phyloP scores from a whole-genome alignment of 129 eudicot species.

The Apium graveolens region DNA sequence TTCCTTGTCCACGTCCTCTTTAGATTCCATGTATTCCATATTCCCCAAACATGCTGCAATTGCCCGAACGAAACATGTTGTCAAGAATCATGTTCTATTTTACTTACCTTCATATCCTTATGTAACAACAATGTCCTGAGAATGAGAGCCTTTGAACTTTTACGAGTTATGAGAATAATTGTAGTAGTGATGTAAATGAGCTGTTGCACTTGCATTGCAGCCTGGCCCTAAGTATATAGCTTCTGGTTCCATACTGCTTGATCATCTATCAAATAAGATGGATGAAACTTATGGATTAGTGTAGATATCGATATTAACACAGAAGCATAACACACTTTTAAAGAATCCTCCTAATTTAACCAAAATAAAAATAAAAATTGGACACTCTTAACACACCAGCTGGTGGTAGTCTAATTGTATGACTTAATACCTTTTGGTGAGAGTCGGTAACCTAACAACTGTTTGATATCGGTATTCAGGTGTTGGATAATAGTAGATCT shows the following conservation, averaged over 20 bases:
- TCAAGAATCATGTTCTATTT: background rate
- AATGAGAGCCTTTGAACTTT: background rate
- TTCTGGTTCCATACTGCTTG: background rate
- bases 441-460: background rate
- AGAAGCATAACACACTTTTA: background rate
- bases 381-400: background rate
- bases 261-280: too few relatives aligned
- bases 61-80: background rate
- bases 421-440: background rate
- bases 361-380: too few relatives aligned
- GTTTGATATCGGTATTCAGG: background rate
- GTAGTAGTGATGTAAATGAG: background rate
- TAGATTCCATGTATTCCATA: background rate
- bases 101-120: background rate
- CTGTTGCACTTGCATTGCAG: background rate
- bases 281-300: too few relatives aligned
- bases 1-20: background rate
- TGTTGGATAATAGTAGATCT: background rate
- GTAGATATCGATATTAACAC: background rate
- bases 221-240: background rate
- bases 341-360: background rate
- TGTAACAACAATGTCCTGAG: background rate
- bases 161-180: too few relatives aligned
- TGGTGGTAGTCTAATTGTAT: too few relatives aligned
- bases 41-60: background rate